Evolutionary conservation across 371 early-diverging fungal genomes (phyloP).

Genomic region (Apophysomyces elegans): DNA sequence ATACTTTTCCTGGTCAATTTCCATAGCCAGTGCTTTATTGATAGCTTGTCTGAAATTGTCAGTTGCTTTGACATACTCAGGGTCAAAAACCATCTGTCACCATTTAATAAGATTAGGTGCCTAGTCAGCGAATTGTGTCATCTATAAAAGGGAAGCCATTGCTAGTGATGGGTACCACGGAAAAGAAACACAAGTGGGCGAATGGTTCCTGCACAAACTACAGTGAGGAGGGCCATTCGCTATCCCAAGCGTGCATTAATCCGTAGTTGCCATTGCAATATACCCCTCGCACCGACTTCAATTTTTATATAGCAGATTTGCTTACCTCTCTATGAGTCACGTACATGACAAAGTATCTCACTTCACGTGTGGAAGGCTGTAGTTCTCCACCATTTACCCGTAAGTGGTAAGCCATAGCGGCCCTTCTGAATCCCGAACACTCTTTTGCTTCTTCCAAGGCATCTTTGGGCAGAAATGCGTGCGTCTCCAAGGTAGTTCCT

Average conservation of each 20-base stretch:
- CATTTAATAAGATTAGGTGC: no score
- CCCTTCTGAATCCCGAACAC: background rate
- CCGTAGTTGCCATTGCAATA: no score
- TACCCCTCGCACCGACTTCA: no score
- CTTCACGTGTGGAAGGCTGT: background rate
- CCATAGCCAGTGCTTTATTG: background rate
- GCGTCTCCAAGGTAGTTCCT: background rate
- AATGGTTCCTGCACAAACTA: no score
- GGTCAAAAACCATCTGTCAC: background rate
- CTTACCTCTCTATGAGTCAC: slow-evolving; percentile 3
- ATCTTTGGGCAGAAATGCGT: background rate
- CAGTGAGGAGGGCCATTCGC: no score
- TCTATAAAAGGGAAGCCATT: no score
- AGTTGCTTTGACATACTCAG: background rate
- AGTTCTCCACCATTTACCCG: background rate
- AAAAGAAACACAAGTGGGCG: no score
- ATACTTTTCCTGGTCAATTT: background rate
- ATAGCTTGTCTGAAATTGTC: background rate
- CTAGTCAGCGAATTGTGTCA: no score
- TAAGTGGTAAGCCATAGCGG: background rate
- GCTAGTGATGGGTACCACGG: no score
- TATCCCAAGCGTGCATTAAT: no score
- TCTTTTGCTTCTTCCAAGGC: background rate
- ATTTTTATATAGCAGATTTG: background rate
- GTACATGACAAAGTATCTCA: background rate